Base-by-base conservation (phyloP, 78 protist species). In the Planoprotostelium fungivorum region DNA sequence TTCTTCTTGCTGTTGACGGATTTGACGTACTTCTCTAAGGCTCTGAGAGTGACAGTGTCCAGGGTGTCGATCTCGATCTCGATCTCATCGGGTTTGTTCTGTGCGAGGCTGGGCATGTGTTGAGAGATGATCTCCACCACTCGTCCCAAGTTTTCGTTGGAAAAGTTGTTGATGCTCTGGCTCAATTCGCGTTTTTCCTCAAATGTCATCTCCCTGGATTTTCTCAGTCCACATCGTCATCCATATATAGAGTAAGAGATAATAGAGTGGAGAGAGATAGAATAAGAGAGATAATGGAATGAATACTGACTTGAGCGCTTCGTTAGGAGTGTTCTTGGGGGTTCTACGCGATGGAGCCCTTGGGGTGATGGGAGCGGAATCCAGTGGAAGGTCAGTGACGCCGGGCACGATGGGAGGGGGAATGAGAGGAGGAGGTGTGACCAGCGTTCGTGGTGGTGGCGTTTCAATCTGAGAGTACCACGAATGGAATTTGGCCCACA, bases 61-160 rank as follows among this genome's bases (percentile, higher is more conserved):
- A 92, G 38, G n/a, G n/a, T 85, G 34, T 89, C 91, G 31, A 92
- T 87, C 63, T 92, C 90, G 36, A 92, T 92, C n/a, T 86, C 91
- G 37, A 92, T 90, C 83, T 92, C 94, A 35, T 89, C 91, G 34
- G 91, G 87, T n/a, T 87, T 36, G 34, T 86, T 63, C 23, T 85
- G 84, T 10, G 86, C 85, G 28, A 89, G 84, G 29, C 89, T 89
- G 28, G 73, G 73, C 73, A 51, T 51, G 73, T 51, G 73, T 16
- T 88, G 91, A 29, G 38, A 37, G 38, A 92, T 89, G 34, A 92
- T 86, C 29, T 88, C 89, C 34, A 92, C 89, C 29, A 92, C 29
- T 1, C 36, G 28, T 35, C 89, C 90, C 25, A 92, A 37, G 10
- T 63, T 34, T 29, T 38, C 63, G 1, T 86, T 36, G n/a, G 91